Base-by-base conservation (phyloP, 495 filamentous ascomycete genomes). In the Aspergillus carlsbadensis region DNA sequence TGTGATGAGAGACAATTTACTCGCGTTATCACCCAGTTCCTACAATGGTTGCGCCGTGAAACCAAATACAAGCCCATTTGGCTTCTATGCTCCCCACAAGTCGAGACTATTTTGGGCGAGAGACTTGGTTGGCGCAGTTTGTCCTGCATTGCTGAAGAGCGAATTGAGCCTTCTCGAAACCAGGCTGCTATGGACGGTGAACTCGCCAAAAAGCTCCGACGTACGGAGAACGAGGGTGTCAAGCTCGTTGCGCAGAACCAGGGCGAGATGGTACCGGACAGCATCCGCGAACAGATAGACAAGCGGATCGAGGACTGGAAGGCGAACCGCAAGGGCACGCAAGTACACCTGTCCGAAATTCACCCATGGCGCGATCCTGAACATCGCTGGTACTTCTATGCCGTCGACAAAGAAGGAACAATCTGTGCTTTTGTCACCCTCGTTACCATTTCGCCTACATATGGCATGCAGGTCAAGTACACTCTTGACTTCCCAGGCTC, bases 381-480 rank as follows among this genome's bases (percentile, higher is more conserved):
- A 47, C 90, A 96, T 69, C 85, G 90, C 18, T 87, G 89, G 65
- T 94, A 92, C 72, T 84, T 90, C 64, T 91, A 90, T 73, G 86
- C 87, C 22, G 70, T 80, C 55, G 85, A 86, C 63, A 82, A 81
- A 62, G 72, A 83, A 24, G 87, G 86, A 61, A 81, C 76, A 53
- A 83, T 94, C 60, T 82, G 78, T 37, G 87, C 87, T 13, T 80
- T 96, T 47, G 84, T 89, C 59, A 83, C 88, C 34, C 69, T 96
- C 57, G 86, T 86, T 54, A 85, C 86, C 65, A 81, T 96, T 22
- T 81, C 86, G 17, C 89, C 89, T 0, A 68, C 79, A 33, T 82
- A 92, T 60, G 90, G 90, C 52, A 91, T 88, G 79, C 90, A 96
- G 73, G 85, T 94, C 71, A 94, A 96, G 73, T 93, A 90, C 71